Evolutionary conservation across 352 stramenopile genomes (phyloP).

Genomic region (Pythium graminicola): DNA sequence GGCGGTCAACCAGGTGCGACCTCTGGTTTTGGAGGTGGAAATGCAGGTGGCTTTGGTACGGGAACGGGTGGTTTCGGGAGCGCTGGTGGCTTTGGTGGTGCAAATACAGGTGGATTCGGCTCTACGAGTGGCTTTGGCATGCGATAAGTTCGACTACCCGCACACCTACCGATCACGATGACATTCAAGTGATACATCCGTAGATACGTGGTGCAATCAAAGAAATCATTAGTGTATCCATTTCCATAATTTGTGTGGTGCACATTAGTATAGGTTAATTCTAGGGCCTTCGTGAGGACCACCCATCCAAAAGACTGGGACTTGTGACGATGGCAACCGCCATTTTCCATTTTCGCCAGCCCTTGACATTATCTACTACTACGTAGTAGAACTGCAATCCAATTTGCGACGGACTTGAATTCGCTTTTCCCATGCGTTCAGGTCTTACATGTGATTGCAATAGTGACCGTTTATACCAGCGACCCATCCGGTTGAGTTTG

Average conservation of each 20-base stretch:
- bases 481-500: conserved; percentile 81
- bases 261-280: background rate
- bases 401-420: conserved; percentile 81
- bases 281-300: background rate
- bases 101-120: conserved; percentile 5
- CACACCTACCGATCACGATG: background rate
- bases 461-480: conserved; percentile 81
- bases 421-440: conserved; percentile 45
- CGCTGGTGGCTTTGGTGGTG: conserved; percentile 11
- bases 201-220: no score
- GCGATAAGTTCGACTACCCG: background rate
- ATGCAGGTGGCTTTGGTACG: conserved; percentile 23
- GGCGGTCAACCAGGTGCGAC: conserved; percentile 4
- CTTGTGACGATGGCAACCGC: background rate
- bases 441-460: conserved; percentile 85
- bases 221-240: background rate
- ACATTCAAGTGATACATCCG: background rate
- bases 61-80: conserved; percentile 24
- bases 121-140: conserved; percentile 3
- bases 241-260: background rate
- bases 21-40: conserved; percentile 11
- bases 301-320: background rate
- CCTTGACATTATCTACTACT: no score
- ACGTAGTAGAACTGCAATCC: no score
- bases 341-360: conserved; percentile 4